Conservation (phyloP, 176 grass and related monocot genomes). For the Carex kokanica region DNA sequence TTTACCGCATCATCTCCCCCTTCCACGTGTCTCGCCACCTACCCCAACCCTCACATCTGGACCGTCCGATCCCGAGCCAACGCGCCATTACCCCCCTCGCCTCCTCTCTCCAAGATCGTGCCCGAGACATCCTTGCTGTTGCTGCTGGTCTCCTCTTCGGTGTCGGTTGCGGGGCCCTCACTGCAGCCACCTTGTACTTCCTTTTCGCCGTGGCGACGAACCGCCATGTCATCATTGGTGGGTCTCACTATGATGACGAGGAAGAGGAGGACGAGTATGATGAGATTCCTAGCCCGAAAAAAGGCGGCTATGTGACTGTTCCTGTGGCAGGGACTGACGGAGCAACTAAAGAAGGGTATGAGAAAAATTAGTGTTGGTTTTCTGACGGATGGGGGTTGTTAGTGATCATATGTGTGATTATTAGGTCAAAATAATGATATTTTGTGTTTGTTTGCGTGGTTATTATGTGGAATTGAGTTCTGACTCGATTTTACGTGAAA, state of each 20-base stretch:
- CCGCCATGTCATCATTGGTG: slow-evolving; percentile 27
- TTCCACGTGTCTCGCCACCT: slow-evolving; percentile 28
- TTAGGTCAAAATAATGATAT: slow-evolving; percentile 26
- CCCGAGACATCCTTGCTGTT: slow-evolving; percentile 86
- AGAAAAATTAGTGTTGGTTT: slow-evolving; percentile 65
- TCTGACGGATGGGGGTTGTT: slow-evolving; percentile 19
- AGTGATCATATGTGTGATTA: slow-evolving; percentile 19
- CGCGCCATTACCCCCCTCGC: slow-evolving; percentile 17
- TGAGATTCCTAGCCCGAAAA: slow-evolving; percentile 66
- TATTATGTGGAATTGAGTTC: slow-evolving; percentile 18
- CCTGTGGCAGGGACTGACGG: slow-evolving; percentile 39
- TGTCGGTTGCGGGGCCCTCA: slow-evolving; percentile 82
- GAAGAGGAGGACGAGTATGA: slow-evolving; percentile 49
- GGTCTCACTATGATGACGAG: slow-evolving; percentile 42
- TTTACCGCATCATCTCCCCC: slow-evolving; percentile 68
- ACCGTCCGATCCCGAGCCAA: slow-evolving; percentile 31
- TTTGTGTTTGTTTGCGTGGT: slow-evolving; percentile 18
- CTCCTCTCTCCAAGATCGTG: slow-evolving; percentile 70
- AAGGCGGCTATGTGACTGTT: slow-evolving; percentile 68
- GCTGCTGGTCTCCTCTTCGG: slow-evolving; percentile 82
- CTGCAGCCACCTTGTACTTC: slow-evolving; percentile 78
- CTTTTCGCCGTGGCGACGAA: slow-evolving; percentile 52
- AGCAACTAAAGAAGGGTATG: slow-evolving; percentile 37
- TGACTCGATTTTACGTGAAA: slow-evolving; percentile 28
- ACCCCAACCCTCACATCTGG: slow-evolving; percentile 34